Evolutionary conservation across 192 early-diverging fungal genomes (phyloP).

Genomic region (Chytriomyces confervae): DNA sequence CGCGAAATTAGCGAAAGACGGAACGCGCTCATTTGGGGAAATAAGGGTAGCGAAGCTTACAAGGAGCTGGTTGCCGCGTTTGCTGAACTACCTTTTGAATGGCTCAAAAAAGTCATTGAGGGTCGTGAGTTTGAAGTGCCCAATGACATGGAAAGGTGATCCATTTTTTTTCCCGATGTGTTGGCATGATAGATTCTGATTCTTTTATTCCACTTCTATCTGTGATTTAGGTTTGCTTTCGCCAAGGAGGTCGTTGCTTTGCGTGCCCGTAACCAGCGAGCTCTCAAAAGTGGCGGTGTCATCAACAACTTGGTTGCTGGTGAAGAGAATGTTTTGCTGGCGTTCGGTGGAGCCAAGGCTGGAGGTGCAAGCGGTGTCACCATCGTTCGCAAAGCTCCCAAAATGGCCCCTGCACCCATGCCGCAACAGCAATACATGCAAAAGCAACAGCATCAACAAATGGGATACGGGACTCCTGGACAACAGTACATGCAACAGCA

Average conservation of each 20-base stretch:
- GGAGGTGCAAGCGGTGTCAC: conserved; percentile 52
- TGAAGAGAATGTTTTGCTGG: conserved; percentile 66
- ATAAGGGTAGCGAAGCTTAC: conserved; percentile 55
- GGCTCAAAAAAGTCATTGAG: conserved; percentile 67
- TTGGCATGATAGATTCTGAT: background rate
- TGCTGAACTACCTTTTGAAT: conserved; percentile 65
- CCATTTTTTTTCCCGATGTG: conserved; percentile 9
- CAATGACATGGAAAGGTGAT: conserved; percentile 63
- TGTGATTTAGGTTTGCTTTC: conserved; percentile 52
- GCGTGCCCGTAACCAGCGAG: conserved; percentile 39
- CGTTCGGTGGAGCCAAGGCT: conserved; percentile 57
- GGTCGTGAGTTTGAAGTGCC: conserved; percentile 59
- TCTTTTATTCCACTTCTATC: background rate
- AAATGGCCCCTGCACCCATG: conserved; percentile 12
- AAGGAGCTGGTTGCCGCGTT: conserved; percentile 56
- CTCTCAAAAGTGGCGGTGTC: conserved; percentile 11
- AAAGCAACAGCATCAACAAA: conserved; percentile 14
- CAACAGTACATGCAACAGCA: conserved; percentile 12
- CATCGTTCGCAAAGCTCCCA: conserved; percentile 62
- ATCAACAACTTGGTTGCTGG: conserved; percentile 41
- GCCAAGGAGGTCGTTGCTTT: conserved; percentile 60
- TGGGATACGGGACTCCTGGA: background rate
- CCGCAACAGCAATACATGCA: conserved; percentile 32
- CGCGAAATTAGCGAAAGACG: conserved; percentile 50
- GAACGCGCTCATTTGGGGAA: conserved; percentile 53